A percentile compares a stretch with the other conserved stretches of the same genome.
Conservation (phyloP, 306 rosid genomes). For the Castanospermum australe region DNA sequence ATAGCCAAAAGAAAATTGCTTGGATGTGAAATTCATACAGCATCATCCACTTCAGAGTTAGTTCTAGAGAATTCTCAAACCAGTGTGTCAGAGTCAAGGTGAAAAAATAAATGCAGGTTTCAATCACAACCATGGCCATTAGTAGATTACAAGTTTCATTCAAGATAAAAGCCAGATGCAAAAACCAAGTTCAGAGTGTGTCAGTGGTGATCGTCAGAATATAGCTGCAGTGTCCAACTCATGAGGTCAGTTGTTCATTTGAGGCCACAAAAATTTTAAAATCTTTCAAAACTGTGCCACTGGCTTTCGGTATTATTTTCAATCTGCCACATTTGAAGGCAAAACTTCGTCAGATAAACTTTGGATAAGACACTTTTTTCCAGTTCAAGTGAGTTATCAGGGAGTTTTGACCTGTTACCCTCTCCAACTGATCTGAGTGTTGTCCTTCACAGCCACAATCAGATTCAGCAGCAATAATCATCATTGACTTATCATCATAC, state of each 20-base stretch:
- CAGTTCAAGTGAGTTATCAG: background rate
- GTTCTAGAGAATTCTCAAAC: constrained; percentile 11
- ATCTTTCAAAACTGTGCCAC: constrained; percentile 16
- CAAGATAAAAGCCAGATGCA: constrained; percentile 18
- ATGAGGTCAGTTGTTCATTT: constrained; percentile 6
- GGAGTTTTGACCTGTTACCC: background rate
- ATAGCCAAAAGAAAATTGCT: constrained; percentile 46
- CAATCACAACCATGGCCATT: background rate
- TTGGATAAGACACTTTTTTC: background rate
- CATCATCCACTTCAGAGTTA: constrained; percentile 4
- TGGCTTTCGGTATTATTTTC: constrained; percentile 34
- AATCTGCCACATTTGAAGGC: constrained; percentile 47
- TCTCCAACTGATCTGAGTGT: constrained; percentile 9
- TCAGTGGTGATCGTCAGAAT: background rate
- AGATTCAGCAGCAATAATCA: background rate
- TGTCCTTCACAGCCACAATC: too few species aligned
- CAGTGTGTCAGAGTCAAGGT: background rate
- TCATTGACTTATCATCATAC: background rate
- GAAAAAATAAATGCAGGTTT: background rate
- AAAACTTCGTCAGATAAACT: constrained; percentile 39
- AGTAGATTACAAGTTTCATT: constrained; percentile 13
- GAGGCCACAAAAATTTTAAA: background rate
- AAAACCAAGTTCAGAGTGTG: background rate
- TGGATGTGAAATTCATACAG: constrained; percentile 35
- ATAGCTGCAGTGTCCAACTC: background rate